Base-by-base conservation (phyloP, 768 basidiomycete genomes). In the Lactarius sanguifluus region DNA sequence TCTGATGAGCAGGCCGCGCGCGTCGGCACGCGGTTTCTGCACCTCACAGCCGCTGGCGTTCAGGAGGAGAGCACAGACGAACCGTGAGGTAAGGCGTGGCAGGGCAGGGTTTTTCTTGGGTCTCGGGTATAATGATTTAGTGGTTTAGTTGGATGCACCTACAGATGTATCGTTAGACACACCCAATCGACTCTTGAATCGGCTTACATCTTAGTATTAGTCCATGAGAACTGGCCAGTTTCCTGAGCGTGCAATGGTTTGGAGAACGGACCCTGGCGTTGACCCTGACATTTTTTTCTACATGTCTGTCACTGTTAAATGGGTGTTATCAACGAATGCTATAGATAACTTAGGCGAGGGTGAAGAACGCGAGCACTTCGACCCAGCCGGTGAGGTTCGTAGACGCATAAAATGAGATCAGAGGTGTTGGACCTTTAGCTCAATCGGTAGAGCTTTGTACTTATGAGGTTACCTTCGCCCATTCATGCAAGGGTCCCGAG, bases 1-100 rank as follows among this genome's bases (percentile, higher is more conserved):
- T 91, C 90, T 0, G 85, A 86, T 3, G 89, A 92, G 68, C 93
- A 94, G 75, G 90, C 86, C 5, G 77, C 82, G 69, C 80, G 91
- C 61, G 84, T 90, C 45, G 93, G 91, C 16, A 91, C 85, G 2
- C 79, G 90, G 67, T 89, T 87, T 71, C 74, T 90, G 28, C 80
- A 81, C 28, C 67, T 79, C 36, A 69, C 75, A 1, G 45, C 73
- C 0, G 70, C 62, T 4, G 74, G 74, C 4, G 41, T 75, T 3
- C 67, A 64, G 13, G 76, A 78, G 60, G 76, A 75, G 47, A 57
- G 34, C 16, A 23, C 47, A 1, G 62, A 64, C 30, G 55, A 32
- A 16, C 70, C 55, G 28, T 36, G 36, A 36, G 36, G 10, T 38
- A 38, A 38, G 12, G 10, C 12, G 36, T 38, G 36, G 36, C 15